A percentile compares a stretch with the other conserved stretches of the same genome.
Conservation (phyloP, 2,329 filamentous ascomycete genomes). For the Fusarium odoratissimum region DNA sequence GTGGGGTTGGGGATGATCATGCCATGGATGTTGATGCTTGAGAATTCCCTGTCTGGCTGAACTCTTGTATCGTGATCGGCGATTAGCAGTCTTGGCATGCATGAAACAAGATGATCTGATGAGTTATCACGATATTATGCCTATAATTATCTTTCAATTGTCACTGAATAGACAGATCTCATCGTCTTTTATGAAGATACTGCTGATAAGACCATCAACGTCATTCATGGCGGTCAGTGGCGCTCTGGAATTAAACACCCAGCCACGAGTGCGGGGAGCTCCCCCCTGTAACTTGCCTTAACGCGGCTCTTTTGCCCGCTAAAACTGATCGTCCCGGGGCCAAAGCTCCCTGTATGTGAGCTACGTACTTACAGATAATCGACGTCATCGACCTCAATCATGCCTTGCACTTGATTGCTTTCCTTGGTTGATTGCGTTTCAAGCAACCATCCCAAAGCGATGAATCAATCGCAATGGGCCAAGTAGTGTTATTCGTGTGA, state of each 20-base stretch:
- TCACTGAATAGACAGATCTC: not conserved
- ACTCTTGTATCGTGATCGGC: slow-evolving; percentile 11
- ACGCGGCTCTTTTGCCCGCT: slow-evolving; percentile 32
- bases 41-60: slow-evolving; percentile 25
- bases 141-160: not conserved
- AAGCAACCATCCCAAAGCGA: slow-evolving; percentile 27
- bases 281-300: slow-evolving; percentile 16
- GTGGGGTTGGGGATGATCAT: slow-evolving; percentile 19
- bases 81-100: slow-evolving; percentile 24
- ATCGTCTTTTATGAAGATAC: not conserved
- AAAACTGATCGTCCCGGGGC: slow-evolving; percentile 30
- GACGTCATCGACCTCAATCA: slow-evolving; percentile 43
- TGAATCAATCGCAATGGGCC: slow-evolving; percentile 31
- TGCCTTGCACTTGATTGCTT: slow-evolving; percentile 28
- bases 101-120: slow-evolving; percentile 7
- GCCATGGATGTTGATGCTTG: slow-evolving; percentile 7
- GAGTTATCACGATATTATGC: not conserved
- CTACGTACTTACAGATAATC: slow-evolving; percentile 23
- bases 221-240: slow-evolving; percentile 20
- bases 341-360: slow-evolving; percentile 16
- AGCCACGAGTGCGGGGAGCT: slow-evolving; percentile 21
- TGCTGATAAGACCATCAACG: slow-evolving; percentile 5
- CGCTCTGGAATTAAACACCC: slow-evolving; percentile 4
- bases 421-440: slow-evolving; percentile 34
- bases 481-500: slow-evolving; percentile 20